Conservation (phyloP, 257 asterid genomes). For the Nicotiana attenuata region DNA sequence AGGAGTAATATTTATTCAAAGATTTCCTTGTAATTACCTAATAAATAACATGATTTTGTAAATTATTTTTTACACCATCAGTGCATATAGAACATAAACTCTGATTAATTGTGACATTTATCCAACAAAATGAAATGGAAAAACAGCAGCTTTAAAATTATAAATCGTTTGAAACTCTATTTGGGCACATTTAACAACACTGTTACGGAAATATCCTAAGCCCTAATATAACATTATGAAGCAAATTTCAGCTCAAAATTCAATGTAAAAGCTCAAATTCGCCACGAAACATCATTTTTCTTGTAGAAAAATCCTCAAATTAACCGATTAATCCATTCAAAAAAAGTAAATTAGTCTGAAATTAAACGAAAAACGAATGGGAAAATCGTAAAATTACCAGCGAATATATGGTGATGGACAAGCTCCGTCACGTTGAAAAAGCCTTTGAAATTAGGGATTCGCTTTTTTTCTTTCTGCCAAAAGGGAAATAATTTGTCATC, state of each 20-base stretch:
- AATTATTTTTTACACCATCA: too few relatives aligned
- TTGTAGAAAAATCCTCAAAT: not conserved
- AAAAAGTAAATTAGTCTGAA: not conserved
- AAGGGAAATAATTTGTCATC: not conserved
- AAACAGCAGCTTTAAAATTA: not conserved
- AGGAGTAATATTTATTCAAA: too few relatives aligned
- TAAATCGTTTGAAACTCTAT: not conserved
- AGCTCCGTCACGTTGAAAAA: not conserved
- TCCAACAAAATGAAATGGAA: not conserved
- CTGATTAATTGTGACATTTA: not conserved
- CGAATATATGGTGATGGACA: not conserved
- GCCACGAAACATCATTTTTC: not conserved
- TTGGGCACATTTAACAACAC: not conserved
- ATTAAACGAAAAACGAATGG: not conserved
- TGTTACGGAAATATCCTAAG: not conserved
- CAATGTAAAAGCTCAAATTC: not conserved
- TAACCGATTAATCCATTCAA: not conserved
- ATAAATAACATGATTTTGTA: too few relatives aligned
- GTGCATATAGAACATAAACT: too few relatives aligned
- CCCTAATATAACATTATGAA: not conserved
- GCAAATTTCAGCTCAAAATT: not conserved
- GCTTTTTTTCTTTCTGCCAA: not conserved
- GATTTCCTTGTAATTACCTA: too few relatives aligned
- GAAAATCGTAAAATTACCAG: not conserved
- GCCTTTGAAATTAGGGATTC: not conserved